Evolutionary conservation across 176 grass and related monocot species (phyloP).

Genomic region (Hordeum vulgare): MorexV3_pseudomolecules_assembly NC_058520.1:617963714-617964213

Average conservation of each 20-base stretch:
- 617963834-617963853: constrained; percentile 4
- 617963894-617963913: constrained; percentile 43
- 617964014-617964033: neutral
- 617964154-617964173: neutral
- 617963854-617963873: constrained; percentile 11
- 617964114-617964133: neutral
- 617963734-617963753: constrained; percentile 60
- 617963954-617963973: constrained; percentile 61
- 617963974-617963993: constrained; percentile 37
- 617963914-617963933: constrained; percentile 42
- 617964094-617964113: neutral
- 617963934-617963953: constrained; percentile 59
- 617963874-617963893: constrained; percentile 31
- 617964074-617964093: too few relatives aligned
- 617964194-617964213: constrained; percentile 60
- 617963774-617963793: constrained; percentile 58
- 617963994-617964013: neutral
- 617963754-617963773: constrained; percentile 74
- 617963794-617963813: constrained; percentile 25
- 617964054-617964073: neutral
- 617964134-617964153: neutral
- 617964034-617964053: neutral
- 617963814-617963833: neutral
- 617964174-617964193: neutral
- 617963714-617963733: constrained; percentile 64